A percentile compares a stretch with the other conserved stretches of the same genome.
Conservation (phyloP, 2,329 filamentous ascomycete species). For the Talaromyces sp. region DNA sequence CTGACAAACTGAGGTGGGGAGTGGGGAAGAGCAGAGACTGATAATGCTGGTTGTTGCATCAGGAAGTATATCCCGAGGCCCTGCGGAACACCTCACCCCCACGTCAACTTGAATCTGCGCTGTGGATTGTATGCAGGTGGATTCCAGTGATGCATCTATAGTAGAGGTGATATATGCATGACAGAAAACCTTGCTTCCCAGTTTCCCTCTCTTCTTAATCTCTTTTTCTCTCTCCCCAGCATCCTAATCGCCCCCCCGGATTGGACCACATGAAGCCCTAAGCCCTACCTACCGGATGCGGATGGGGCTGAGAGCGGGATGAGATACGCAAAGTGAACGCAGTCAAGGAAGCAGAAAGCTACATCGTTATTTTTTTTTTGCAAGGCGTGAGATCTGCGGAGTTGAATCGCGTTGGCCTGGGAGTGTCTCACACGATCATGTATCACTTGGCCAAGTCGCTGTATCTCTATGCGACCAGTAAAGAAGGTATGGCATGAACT, state of each 20-base stretch:
- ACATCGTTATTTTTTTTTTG: neutral
- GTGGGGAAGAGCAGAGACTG: neutral
- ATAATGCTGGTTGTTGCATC: neutral
- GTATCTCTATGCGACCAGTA: conserved; percentile 93
- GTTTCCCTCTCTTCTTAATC: too few relatives aligned
- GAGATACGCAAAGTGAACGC: conserved; percentile 7
- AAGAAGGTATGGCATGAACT: conserved; percentile 69
- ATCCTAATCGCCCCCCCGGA: too few relatives aligned
- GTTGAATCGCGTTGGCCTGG: conserved; percentile 19
- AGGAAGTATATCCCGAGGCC: neutral
- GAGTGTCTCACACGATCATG: conserved; percentile 58
- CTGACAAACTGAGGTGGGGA: conserved; percentile 33
- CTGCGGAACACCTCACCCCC: neutral
- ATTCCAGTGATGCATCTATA: too few relatives aligned
- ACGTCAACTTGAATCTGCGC: neutral
- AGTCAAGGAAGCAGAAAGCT: neutral
- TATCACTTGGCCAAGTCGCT: conserved; percentile 95
- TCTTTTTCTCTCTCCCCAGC: too few relatives aligned
- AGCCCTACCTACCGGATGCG: conserved; percentile 32
- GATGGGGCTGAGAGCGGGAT: conserved; percentile 4
- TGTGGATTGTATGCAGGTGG: neutral
- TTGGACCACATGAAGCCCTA: conserved; percentile 17
- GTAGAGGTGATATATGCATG: neutral
- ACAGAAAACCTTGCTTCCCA: neutral
- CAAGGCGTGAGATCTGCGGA: conserved; percentile 5